Evolutionary conservation across 345 rosid species (phyloP), one percentile per base, ranked within the genome.

Genomic region (Moricandia arvensis): DNA sequence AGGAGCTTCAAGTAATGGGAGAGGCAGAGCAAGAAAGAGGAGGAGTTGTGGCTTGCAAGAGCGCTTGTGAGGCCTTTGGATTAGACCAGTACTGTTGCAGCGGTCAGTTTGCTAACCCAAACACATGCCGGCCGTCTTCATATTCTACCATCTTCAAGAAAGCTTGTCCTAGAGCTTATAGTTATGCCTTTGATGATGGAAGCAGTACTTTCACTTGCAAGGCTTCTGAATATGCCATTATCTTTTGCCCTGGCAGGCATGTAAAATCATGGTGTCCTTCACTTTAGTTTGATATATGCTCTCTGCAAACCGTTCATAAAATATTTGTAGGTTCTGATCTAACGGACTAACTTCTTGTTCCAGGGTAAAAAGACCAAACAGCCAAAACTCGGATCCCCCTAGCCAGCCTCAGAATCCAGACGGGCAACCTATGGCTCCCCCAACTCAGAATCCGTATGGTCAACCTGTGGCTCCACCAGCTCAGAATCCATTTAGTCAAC

Each of bases 151-250:
- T 91, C 72, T 91, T 90, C 86, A 90, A 89, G 85, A 69, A 83
- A 72, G 96, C 96, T 59, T 94, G 98, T 73, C 97, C 98, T 11
- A 83, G 84, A 72, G 97, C 97, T 53, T 91, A 91, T 27, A 94
- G 95, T 85, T 90, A 87, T 79, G 95, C 96, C 37, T 93, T 73
- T 43, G 95, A 89, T 37, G 91, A 91, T 70, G 85, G 87, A 63
- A 90, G 90, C 66, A 88, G 96, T 84, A 89, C 88, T 63, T 95
- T 90, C 74, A 88, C 97, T 12, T 94, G 97, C 93, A 88, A 91
- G 81, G 92, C 97, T 61, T 82, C 75, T 35, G 90, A 89, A 64
- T 89, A 91, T 75, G 81, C 79, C 60, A 82, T 91, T 75, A 41
- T 87, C 38, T 93, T 93, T 88, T 93, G 98, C 82, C 97, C 97